These are phyloP conservation scores for Colletotrichum tropicicola DNA, from an alignment of 2,329 filamentous ascomycete genomes.

Conservation along the genomic window DNA sequence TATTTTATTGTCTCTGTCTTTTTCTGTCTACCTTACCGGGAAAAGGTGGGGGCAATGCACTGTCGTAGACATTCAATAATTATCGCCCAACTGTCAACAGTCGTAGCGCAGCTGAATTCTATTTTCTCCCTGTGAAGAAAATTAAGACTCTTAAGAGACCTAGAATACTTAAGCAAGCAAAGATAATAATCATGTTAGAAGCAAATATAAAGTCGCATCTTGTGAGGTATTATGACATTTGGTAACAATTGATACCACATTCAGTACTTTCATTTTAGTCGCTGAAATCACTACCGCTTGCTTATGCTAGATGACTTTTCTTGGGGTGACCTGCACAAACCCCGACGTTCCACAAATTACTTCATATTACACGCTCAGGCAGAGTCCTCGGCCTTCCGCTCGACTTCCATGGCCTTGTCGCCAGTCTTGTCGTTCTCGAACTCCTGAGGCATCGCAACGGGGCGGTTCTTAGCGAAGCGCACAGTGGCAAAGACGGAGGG, in stretches of 20 bases:
- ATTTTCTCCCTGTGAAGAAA: no score
- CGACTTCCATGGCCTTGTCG: constrained; percentile 35
- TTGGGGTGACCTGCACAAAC: neutral
- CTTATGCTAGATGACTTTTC: constrained; percentile 6
- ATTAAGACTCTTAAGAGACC: no score
- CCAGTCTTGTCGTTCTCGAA: constrained; percentile 34
- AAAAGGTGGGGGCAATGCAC: no score
- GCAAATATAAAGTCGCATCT: no score
- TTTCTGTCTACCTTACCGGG: no score
- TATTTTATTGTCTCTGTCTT: no score
- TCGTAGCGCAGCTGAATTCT: no score
- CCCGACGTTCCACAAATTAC: neutral
- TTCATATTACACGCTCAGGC: constrained; percentile 3
- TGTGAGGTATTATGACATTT: neutral
- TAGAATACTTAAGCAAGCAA: no score
- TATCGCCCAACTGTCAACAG: no score
- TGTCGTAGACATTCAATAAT: no score
- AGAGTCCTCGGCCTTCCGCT: constrained; percentile 28
- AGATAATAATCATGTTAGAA: no score
- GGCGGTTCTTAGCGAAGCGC: constrained; percentile 44
- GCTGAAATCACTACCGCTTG: constrained; percentile 24
- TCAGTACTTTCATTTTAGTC: constrained; percentile 3
- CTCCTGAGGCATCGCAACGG: constrained; percentile 42
- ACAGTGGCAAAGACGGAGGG: constrained; percentile 46
- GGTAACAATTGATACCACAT: neutral